Conservation (phyloP, 2,329 filamentous ascomycete species). For the Fusarium virguliforme region DNA sequence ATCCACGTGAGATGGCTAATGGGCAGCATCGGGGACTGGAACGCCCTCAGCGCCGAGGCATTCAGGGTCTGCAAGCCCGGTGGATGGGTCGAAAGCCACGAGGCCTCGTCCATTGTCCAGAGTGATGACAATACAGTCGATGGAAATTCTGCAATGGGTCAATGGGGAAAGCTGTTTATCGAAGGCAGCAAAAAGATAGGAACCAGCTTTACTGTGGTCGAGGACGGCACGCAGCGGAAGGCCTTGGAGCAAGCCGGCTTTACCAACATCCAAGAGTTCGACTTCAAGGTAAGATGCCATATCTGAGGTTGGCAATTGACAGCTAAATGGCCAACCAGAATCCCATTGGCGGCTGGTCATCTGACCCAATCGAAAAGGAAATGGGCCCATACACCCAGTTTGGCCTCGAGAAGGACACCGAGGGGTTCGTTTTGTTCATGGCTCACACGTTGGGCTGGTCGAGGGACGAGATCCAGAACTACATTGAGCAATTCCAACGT, state of each 20-base stretch:
- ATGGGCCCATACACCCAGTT: constrained; percentile 52
- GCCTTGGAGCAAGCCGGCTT: constrained; percentile 45
- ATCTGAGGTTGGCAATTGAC: background rate
- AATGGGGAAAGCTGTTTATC: constrained; percentile 53
- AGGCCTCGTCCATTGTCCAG: constrained; percentile 47
- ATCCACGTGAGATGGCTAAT: constrained; percentile 73
- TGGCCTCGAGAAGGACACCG: constrained; percentile 56
- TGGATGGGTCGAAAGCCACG: constrained; percentile 60
- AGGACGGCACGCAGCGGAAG: constrained; percentile 42
- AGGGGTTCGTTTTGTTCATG: constrained; percentile 57
- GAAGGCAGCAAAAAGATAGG: constrained; percentile 54
- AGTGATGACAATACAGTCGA: constrained; percentile 54
- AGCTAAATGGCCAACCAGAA: constrained; percentile 22
- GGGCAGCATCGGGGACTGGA: constrained; percentile 71
- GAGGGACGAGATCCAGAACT: constrained; percentile 54
- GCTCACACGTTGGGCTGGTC: constrained; percentile 57
- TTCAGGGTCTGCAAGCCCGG: constrained; percentile 71
- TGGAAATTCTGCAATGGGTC: constrained; percentile 46
- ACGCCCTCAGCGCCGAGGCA: constrained; percentile 66
- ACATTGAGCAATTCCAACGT: constrained; percentile 54
- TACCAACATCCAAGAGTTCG: constrained; percentile 46
- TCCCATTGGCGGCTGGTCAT: constrained; percentile 42
- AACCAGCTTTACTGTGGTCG: constrained; percentile 48
- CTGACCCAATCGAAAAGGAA: constrained; percentile 31
- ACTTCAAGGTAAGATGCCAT: constrained; percentile 35